phyloP scores from a whole-genome alignment of 2,329 filamentous ascomycete genomes.

The Ustilaginoidea virens region DNA sequence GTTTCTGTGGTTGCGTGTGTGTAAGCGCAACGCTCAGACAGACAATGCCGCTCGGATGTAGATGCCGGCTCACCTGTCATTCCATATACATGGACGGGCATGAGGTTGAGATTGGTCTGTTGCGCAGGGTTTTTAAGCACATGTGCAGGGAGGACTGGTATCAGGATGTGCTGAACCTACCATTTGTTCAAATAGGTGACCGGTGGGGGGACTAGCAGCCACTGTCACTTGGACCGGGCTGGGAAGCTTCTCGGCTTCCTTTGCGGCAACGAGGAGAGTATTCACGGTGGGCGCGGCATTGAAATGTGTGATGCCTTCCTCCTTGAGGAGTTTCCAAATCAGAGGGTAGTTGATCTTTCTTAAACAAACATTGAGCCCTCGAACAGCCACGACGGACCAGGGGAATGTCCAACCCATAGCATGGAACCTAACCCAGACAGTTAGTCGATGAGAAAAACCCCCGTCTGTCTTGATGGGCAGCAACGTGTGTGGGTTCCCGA shows the following conservation, averaged over 20 bases:
- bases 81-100: slow-evolving; percentile 89
- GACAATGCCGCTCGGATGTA: too few species aligned
- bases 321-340: slow-evolving; percentile 79
- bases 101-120: slow-evolving; percentile 52
- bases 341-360: slow-evolving; percentile 89
- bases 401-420: slow-evolving; percentile 74
- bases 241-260: slow-evolving; percentile 55
- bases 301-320: slow-evolving; percentile 84
- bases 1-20: too few species aligned
- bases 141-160: too few species aligned
- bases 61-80: slow-evolving; percentile 39
- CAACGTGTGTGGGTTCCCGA: too few species aligned
- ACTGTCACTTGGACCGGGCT: slow-evolving; percentile 74
- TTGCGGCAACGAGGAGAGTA: slow-evolving; percentile 70
- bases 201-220: slow-evolving; percentile 78
- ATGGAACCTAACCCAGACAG: slow-evolving; percentile 51
- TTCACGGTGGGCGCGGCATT: slow-evolving; percentile 95
- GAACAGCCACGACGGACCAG: slow-evolving; percentile 82
- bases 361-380: slow-evolving; percentile 89
- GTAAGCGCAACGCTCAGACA: too few species aligned
- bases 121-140: background rate
- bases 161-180: slow-evolving; percentile 20
- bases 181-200: slow-evolving; percentile 90
- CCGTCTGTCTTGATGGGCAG: too few species aligned
- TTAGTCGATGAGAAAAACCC: too few species aligned